Evolutionary conservation across 441 rosid genomes (phyloP), one percentile per base, ranked within the genome.

Genomic region (Populus hybrid): DNA sequence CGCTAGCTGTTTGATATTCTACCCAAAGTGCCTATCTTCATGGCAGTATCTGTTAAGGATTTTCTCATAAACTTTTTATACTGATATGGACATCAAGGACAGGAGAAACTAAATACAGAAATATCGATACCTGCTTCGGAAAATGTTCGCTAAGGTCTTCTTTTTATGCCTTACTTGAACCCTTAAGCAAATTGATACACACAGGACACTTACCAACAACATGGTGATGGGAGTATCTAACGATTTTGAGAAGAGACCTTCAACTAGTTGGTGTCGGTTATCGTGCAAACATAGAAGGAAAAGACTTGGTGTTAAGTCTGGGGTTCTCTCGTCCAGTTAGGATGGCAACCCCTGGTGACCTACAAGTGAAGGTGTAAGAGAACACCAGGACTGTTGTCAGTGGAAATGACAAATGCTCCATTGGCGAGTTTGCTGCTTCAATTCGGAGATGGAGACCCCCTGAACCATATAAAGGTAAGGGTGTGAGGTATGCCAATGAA

Each of bases 371-470:
- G 85, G 96, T 93, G 73, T 94, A 95, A 83, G 98, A 93, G 26
- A 93, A 87, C 87, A 91, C 95, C 36, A 90, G 92, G 75, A 84
- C 93, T 79, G 76, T 83, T 0, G 87, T 95, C 21, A 83, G 91
- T 36, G 99, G 98, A 23, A 89, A 83, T 0, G 96, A 93, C 74
- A 93, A 93, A 79, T 84, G 91, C 35, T 81, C 77, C 18, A 85
- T 95, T 8, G 95, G 98, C 38, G 92, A 91, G 85, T 95, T 93
- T 74, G 98, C 99, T 42, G 98, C 97, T 20, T 82, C 92, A 3
- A 69, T 93, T 69, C 85, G 97, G 89, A 92, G 88, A 82, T 95
- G 97, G 97, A 93, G 99, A 70, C 98, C 99, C 11, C 96, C 99
- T 0, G 96, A 95, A 81, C 99, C 99, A 26, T 95, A 92, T 82